Conservation (phyloP, 139 green algal genomes). For the Chlorella sorokiniana region DNA sequence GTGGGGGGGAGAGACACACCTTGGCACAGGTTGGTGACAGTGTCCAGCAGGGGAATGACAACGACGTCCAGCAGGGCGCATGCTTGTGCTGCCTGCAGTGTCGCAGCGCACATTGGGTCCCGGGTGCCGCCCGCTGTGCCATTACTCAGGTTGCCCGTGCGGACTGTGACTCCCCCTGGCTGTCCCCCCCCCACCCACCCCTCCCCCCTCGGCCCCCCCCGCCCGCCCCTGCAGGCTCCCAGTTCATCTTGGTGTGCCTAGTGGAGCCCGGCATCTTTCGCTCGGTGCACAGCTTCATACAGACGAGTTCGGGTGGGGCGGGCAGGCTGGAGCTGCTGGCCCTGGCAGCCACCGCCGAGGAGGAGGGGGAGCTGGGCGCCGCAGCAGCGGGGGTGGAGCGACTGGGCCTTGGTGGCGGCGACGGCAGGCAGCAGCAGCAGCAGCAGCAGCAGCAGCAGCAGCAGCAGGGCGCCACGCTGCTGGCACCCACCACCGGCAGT, state of each 20-base stretch:
- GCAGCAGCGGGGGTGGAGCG: constrained; percentile 22
- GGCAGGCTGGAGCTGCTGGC: constrained; percentile 88
- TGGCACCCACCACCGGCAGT: constrained; percentile 9
- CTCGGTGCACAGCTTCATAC: constrained; percentile 76
- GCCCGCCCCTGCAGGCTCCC: neutral
- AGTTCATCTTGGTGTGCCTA: constrained; percentile 47
- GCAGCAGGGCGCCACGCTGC: neutral
- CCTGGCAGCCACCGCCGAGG: constrained; percentile 62
- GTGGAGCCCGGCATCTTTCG: constrained; percentile 92
- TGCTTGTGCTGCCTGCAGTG: too few species aligned
- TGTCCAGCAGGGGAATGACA: too few species aligned
- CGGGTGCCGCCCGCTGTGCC: too few species aligned
- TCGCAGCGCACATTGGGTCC: too few species aligned
- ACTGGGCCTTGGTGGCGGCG: neutral
- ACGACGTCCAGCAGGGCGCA: too few species aligned
- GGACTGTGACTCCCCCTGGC: too few species aligned
- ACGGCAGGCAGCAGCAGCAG: neutral
- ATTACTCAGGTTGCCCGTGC: too few species aligned
- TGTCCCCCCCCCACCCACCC: neutral
- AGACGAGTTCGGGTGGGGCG: constrained; percentile 49
- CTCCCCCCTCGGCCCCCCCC: neutral
- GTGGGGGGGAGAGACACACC: neutral
- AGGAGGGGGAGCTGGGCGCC: constrained; percentile 14
- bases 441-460: constrained; percentile 10
- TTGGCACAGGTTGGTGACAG: too few species aligned